Percentiles rank a stretch among this genome's conserved stretches.
These are phyloP conservation scores for Picea sitchensis DNA, from an alignment of 75 land plant genomes.

Conservation along the genomic window DNA sequence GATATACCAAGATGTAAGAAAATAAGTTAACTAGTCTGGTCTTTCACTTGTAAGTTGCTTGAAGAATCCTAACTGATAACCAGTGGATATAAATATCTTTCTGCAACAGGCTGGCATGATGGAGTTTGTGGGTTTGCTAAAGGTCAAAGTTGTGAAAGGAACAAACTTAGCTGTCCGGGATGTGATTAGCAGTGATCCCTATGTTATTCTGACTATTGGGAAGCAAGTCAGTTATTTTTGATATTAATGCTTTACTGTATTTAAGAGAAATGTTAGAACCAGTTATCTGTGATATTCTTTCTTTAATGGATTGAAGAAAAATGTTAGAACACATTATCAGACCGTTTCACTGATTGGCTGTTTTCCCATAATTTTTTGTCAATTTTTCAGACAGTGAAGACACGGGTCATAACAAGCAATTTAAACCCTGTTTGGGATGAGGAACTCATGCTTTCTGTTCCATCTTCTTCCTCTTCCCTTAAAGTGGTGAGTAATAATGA, in stretches of 20 bases:
- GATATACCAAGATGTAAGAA: constrained; percentile 4
- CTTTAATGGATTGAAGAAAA: no score
- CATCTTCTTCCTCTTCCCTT: constrained; percentile 52
- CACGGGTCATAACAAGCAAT: constrained; percentile 62
- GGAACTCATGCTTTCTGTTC: constrained; percentile 67
- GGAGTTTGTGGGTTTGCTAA: constrained; percentile 79
- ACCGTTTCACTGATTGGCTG: no score
- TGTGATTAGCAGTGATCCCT: constrained; percentile 81
- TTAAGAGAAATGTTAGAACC: no score
- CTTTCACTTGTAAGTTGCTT: background rate
- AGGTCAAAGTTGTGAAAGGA: constrained; percentile 74
- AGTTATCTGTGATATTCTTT: no score
- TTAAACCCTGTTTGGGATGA: constrained; percentile 84
- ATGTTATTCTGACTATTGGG: constrained; percentile 82
- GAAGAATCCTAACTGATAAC: background rate
- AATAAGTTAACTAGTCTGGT: background rate
- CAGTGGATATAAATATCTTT: background rate
- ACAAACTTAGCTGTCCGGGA: constrained; percentile 84
- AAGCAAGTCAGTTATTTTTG: constrained; percentile 52
- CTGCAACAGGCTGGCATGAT: constrained; percentile 72
- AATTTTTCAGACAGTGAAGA: constrained; percentile 46
- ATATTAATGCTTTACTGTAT: no score
- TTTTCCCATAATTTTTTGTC: background rate
- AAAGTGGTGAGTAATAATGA: constrained; percentile 23
- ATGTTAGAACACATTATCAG: no score